These are phyloP conservation scores for Saccharomycopsis phalli DNA, from an alignment of 1,139 yeast genomes.

Conservation along the genomic window DNA sequence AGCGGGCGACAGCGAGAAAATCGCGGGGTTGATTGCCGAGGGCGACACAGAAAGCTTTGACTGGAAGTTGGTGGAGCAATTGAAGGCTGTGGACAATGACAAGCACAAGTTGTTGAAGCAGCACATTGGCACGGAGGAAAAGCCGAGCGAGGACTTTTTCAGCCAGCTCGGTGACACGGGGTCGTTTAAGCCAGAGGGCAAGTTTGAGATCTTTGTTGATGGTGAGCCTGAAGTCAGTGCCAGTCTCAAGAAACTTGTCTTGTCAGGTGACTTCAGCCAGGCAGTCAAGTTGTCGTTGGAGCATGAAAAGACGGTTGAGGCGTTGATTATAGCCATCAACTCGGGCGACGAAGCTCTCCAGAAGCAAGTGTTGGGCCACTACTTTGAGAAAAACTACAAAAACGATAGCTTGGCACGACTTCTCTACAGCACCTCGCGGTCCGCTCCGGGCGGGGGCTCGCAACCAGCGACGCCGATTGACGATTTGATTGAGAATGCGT, in stretches of 20 bases:
- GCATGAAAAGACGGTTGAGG: slow-evolving; percentile 62
- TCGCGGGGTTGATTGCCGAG: slow-evolving; percentile 1
- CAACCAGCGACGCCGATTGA: slow-evolving; percentile 29
- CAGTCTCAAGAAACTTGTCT: slow-evolving; percentile 46
- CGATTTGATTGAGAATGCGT: slow-evolving; percentile 73
- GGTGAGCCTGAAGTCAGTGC: slow-evolving; percentile 34
- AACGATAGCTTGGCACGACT: slow-evolving; percentile 59
- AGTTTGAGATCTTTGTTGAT: slow-evolving; percentile 34
- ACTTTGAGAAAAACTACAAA: slow-evolving; percentile 50
- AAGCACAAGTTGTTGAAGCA: slow-evolving; percentile 33
- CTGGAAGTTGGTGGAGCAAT: slow-evolving; percentile 64
- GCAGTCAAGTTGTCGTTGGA: slow-evolving; percentile 67
- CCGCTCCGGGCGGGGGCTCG: neutral
- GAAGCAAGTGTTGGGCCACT: slow-evolving; percentile 60
- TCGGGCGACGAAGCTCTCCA: slow-evolving; percentile 51
- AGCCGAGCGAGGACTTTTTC: slow-evolving; percentile 21
- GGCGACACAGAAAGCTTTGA: slow-evolving; percentile 34
- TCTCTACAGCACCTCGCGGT: slow-evolving; percentile 45
- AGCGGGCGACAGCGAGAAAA: slow-evolving; percentile 26
- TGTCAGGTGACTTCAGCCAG: slow-evolving; percentile 52
- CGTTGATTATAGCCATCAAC: slow-evolving; percentile 71
- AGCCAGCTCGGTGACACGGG: slow-evolving; percentile 20
- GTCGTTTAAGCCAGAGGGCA: slow-evolving; percentile 30
- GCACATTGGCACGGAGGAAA: slow-evolving; percentile 23
- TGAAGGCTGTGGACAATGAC: slow-evolving; percentile 38